These are phyloP conservation scores for Emydomyces testavorans DNA, from an alignment of 2,329 filamentous ascomycete species.

Conservation along the genomic window DNA sequence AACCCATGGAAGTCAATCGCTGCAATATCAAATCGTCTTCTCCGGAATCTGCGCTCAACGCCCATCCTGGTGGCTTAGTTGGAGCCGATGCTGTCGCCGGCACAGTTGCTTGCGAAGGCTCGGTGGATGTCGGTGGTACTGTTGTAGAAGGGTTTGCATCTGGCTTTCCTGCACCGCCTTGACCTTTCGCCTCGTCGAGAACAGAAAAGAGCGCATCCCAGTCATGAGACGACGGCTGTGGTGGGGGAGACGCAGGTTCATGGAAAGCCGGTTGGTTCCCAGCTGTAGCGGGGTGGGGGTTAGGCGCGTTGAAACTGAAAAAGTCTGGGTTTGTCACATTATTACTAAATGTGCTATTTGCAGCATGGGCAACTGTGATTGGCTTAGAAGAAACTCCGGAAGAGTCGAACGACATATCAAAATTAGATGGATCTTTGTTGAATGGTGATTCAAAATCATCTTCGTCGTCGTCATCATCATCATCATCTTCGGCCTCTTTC, in stretches of 20 bases:
- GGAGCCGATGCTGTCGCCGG: constrained; percentile 15
- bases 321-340: constrained; percentile 27
- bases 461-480: constrained; percentile 41
- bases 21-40: constrained; percentile 89
- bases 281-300: constrained; percentile 18
- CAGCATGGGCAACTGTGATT: constrained; percentile 14
- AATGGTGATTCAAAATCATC: constrained; percentile 38
- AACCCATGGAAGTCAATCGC: constrained; percentile 82
- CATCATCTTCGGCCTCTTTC: constrained; percentile 31
- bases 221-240: constrained; percentile 51
- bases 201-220: constrained; percentile 93
- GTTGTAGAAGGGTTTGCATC: constrained; percentile 20
- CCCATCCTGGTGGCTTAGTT: constrained; percentile 46
- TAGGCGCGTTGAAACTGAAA: constrained; percentile 29
- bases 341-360: constrained; percentile 16
- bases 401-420: constrained; percentile 39
- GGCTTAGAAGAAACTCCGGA: constrained; percentile 25
- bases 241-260: constrained; percentile 15
- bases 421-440: constrained; percentile 29
- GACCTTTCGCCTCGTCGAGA: constrained; percentile 47
- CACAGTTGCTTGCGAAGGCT: constrained; percentile 6
- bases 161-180: constrained; percentile 18
- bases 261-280: not conserved
- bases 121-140: constrained; percentile 12
- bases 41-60: constrained; percentile 59